A percentile compares a stretch with the other conserved stretches of the same genome.
These are phyloP conservation scores for Corinectria fuckeliana DNA, from an alignment of 2,329 filamentous ascomycete genomes.

Conservation along the genomic window DNA sequence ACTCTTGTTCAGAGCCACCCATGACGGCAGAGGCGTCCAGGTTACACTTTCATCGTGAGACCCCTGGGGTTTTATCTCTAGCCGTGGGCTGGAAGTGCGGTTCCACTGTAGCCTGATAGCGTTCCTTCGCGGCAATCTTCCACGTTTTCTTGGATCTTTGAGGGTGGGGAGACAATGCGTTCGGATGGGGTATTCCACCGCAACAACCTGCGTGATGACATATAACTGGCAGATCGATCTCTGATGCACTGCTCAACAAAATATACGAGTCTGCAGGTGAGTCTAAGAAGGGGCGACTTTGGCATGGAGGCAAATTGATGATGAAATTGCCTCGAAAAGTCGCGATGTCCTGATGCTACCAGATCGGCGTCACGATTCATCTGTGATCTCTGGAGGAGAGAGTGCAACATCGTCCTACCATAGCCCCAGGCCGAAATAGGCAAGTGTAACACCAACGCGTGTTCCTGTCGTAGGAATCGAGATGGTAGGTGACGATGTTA, in stretches of 20 bases:
- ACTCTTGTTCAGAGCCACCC: neutral
- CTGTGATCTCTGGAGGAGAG: neutral
- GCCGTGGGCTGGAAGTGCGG: conserved; percentile 5
- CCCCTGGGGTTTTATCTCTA: neutral
- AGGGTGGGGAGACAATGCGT: neutral
- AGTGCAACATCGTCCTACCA: neutral
- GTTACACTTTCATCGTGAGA: conserved; percentile 6
- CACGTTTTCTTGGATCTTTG: neutral
- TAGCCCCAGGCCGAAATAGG: neutral
- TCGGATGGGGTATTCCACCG: neutral
- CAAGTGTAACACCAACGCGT: neutral
- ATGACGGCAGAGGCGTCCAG: conserved; percentile 20
- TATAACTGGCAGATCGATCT: neutral
- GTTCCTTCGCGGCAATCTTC: neutral
- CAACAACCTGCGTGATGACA: neutral
- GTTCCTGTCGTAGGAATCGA: neutral
- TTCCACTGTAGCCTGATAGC: neutral
- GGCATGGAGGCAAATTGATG: neutral
- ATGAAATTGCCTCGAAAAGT: neutral
- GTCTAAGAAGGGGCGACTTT: neutral
- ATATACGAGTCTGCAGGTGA: neutral
- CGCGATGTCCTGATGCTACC: too few species aligned
- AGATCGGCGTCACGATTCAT: neutral
- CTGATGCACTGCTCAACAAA: neutral
- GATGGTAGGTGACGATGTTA: neutral